phyloP scores from a whole-genome alignment of 2,329 filamentous ascomycete genomes.

The Ascochyta fabae region DNA sequence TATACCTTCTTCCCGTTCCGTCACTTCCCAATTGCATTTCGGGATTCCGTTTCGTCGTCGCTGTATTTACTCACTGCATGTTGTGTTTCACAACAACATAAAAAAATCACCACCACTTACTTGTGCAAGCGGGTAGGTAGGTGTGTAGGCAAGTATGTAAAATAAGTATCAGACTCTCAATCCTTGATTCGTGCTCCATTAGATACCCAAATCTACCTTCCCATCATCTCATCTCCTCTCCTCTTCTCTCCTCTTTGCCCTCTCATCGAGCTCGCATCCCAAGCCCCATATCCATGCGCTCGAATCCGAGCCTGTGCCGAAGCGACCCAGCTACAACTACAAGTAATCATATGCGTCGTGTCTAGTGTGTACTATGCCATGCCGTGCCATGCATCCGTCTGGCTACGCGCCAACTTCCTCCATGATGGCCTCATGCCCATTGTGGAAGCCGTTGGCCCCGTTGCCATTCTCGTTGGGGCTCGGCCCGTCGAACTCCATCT shows the following conservation, averaged over 20 bases:
- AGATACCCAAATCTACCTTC: background rate
- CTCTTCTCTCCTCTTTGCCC: too few relatives aligned
- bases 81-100: too few relatives aligned
- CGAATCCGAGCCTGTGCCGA: background rate
- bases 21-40: too few relatives aligned
- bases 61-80: too few relatives aligned
- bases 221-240: background rate
- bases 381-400: background rate
- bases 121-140: too few relatives aligned
- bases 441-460: slow-evolving; percentile 29
- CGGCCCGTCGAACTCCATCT: slow-evolving; percentile 63
- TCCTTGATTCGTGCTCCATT: background rate
- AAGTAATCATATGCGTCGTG: slow-evolving; percentile 12
- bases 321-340: slow-evolving; percentile 6
- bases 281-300: background rate
- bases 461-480: slow-evolving; percentile 33
- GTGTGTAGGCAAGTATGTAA: too few relatives aligned
- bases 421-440: slow-evolving; percentile 30
- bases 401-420: slow-evolving; percentile 26
- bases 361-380: background rate
- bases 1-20: too few relatives aligned
- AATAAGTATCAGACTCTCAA: too few relatives aligned
- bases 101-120: too few relatives aligned
- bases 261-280: too few relatives aligned
- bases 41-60: too few relatives aligned